Conservation (phyloP, 202 grass and related monocot genomes). For the Schoenoplectus tabernaemontani region DNA sequence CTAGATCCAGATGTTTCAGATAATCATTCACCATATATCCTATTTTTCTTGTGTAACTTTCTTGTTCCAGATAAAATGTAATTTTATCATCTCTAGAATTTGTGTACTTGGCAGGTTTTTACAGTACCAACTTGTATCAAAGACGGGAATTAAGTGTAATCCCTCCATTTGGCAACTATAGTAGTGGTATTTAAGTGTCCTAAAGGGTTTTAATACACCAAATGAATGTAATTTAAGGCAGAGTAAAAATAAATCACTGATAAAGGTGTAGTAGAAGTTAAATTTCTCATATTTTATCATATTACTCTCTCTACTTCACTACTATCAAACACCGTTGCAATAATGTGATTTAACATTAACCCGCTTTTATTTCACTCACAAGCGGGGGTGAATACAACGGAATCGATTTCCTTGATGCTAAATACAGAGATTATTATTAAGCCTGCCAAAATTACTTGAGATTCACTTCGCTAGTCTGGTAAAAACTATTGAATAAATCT, state of each 20-base stretch:
- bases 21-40: neutral
- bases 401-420: neutral
- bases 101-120: neutral
- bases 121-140: neutral
- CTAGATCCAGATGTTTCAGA: neutral
- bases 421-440: neutral
- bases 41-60: neutral
- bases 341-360: too few species aligned
- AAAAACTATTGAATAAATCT: too few species aligned
- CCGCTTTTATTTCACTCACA: too few species aligned
- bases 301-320: too few species aligned
- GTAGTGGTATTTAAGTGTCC: too few species aligned
- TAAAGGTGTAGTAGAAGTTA: too few species aligned
- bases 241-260: too few species aligned
- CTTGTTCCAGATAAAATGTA: neutral
- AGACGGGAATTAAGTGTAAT: neutral
- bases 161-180: too few species aligned
- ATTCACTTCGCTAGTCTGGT: neutral
- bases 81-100: neutral
- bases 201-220: too few species aligned
- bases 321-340: too few species aligned
- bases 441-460: neutral
- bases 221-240: too few species aligned
- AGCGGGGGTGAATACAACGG: neutral
- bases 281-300: too few species aligned